Evolutionary conservation across 2,329 filamentous ascomycete species (phyloP).

Genomic region (Microdochium bolleyi): DNA sequence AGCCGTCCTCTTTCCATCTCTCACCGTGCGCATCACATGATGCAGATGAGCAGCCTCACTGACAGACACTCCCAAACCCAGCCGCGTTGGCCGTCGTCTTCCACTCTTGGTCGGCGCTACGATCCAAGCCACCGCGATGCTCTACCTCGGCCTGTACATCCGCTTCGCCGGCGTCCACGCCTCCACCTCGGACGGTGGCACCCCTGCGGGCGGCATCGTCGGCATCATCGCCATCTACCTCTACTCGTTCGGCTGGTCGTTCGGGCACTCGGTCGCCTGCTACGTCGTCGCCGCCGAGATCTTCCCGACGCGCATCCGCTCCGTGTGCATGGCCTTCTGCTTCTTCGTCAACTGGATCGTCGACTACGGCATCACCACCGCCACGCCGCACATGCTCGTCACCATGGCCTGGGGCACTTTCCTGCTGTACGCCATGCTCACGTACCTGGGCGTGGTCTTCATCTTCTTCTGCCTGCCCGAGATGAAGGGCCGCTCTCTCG

Average conservation of each 20-base stretch:
- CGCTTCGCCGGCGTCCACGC: constrained; percentile 16
- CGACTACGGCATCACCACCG: constrained; percentile 21
- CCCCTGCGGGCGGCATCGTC: constrained; percentile 27
- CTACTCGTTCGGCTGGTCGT: constrained; percentile 17
- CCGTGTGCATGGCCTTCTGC: constrained; percentile 17
- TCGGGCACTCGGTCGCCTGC: constrained; percentile 15
- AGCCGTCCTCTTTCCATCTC: neutral
- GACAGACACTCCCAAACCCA: too few relatives aligned
- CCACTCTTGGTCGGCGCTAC: constrained; percentile 20
- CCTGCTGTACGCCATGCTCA: constrained; percentile 23
- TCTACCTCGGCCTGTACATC: constrained; percentile 24
- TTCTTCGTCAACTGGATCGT: constrained; percentile 24
- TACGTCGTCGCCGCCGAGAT: constrained; percentile 22
- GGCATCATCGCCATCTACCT: constrained; percentile 25
- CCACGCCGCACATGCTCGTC: constrained; percentile 25
- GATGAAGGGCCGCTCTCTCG: constrained; percentile 39
- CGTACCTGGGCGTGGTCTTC: constrained; percentile 27
- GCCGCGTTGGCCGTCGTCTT: constrained; percentile 18
- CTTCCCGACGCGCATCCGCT: constrained; percentile 22
- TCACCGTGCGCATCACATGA: too few relatives aligned
- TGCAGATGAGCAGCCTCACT: too few relatives aligned
- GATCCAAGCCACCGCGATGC: constrained; percentile 19
- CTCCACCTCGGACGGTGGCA: constrained; percentile 19
- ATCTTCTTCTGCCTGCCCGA: constrained; percentile 40
- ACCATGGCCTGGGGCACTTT: constrained; percentile 26